Conservation (phyloP, 805 yeast species). For the Kluyveromyces nonfermentans region DNA sequence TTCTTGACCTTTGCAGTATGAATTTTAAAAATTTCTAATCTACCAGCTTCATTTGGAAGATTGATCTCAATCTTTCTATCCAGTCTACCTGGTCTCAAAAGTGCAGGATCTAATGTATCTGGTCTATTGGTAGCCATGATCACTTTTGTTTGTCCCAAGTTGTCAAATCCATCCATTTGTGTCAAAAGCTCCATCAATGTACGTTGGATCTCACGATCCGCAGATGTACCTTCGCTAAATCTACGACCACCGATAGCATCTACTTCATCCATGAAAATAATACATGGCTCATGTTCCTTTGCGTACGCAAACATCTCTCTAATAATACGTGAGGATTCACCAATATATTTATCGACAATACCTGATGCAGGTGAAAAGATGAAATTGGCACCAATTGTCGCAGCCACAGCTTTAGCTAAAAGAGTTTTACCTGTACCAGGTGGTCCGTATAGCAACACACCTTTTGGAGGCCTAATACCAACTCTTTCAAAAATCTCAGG, state of each 20-base stretch:
- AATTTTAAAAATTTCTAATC: conserved; percentile 88
- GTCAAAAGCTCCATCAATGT: conserved; percentile 93
- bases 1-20: conserved; percentile 79
- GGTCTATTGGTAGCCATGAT: conserved; percentile 99
- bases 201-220: conserved; percentile 97
- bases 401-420: conserved; percentile 96
- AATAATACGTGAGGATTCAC: conserved; percentile 92
- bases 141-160: conserved; percentile 91
- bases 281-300: conserved; percentile 95
- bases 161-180: conserved; percentile 98
- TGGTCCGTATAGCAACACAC: conserved; percentile 92
- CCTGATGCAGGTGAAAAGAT: conserved; percentile 98
- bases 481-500: conserved; percentile 94
- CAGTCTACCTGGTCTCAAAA: conserved; percentile 93
- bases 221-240: conserved; percentile 95
- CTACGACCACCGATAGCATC: conserved; percentile 99
- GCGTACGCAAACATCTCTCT: conserved; percentile 98
- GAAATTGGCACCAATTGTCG: conserved; percentile 96
- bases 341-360: conserved; percentile 94
- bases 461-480: conserved; percentile 98
- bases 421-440: conserved; percentile 98
- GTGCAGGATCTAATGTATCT: conserved; percentile 94
- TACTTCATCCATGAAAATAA: conserved; percentile 96
- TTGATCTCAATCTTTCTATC: conserved; percentile 95
- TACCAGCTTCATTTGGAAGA: conserved; percentile 91